Evolutionary conservation across 371 early-diverging fungal genomes (phyloP).

Genomic region (Dichotomocladium elegans): DNA sequence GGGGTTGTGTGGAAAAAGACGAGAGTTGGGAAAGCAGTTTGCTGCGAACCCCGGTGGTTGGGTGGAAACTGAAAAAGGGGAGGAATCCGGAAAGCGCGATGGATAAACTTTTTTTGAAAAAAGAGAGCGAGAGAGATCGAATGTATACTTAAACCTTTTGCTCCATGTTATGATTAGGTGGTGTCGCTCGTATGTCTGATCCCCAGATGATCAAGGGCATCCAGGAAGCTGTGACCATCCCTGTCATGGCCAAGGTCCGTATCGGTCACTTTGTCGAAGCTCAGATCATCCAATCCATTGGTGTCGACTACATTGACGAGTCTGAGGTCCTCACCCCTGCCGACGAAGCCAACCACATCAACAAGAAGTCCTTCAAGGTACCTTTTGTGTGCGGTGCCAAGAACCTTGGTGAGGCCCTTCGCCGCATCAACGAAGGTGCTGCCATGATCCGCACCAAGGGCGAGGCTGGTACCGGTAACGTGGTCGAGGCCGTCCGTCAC

Average conservation of each 20-base stretch:
- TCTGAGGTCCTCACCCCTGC: constrained; percentile 95
- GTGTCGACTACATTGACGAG: constrained; percentile 96
- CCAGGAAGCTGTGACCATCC: constrained; percentile 92
- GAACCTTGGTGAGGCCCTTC: constrained; percentile 95
- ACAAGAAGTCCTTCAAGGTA: constrained; percentile 88
- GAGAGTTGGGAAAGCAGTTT: no score
- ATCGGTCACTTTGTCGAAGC: constrained; percentile 99
- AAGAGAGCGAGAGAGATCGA: neutral
- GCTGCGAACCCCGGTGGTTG: no score
- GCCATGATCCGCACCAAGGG: constrained; percentile 98
- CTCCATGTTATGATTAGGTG: no score
- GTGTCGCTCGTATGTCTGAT: constrained; percentile 98
- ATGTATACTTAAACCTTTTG: no score
- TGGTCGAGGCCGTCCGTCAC: constrained; percentile 95
- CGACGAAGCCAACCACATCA: constrained; percentile 90
- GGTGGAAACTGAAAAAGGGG: neutral
- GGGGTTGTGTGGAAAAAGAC: no score
- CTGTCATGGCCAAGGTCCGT: constrained; percentile 98
- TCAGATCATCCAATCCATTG: constrained; percentile 88
- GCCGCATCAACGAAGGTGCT: constrained; percentile 96
- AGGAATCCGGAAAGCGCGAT: neutral
- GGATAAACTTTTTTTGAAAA: neutral
- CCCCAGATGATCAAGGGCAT: constrained; percentile 97
- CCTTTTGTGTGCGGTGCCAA: constrained; percentile 96
- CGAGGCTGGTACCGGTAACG: constrained; percentile 96